These are phyloP conservation scores for Monilinia aucupariae DNA, from an alignment of 2,329 filamentous ascomycete species.

Conservation along the genomic window DNA sequence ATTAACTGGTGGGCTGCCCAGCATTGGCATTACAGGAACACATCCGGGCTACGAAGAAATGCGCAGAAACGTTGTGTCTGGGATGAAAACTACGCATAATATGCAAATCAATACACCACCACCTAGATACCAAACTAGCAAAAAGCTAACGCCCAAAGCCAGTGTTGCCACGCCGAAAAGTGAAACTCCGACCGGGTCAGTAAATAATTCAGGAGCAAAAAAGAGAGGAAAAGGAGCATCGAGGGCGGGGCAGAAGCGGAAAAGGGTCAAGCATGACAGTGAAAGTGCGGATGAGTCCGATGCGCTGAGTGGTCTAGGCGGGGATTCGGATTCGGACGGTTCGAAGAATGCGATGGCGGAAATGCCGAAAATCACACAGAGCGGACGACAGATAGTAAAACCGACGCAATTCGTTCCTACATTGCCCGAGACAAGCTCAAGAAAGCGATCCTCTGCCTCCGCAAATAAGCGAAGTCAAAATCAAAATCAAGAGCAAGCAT, in stretches of 20 bases:
- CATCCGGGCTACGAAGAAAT: conserved; percentile 36
- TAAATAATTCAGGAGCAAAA: conserved; percentile 22
- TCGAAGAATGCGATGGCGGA: conserved; percentile 44
- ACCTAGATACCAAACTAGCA: conserved; percentile 17
- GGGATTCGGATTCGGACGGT: conserved; percentile 36
- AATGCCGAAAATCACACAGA: conserved; percentile 65
- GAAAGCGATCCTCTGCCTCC: conserved; percentile 35
- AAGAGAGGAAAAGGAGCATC: conserved; percentile 24
- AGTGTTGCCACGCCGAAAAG: conserved; percentile 18
- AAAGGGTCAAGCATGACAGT: conserved; percentile 29
- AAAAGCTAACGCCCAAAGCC: conserved; percentile 19
- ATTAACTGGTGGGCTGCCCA: conserved; percentile 23
- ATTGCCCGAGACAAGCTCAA: conserved; percentile 40
- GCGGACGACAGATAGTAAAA: conserved; percentile 65
- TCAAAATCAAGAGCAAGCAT: conserved; percentile 47
- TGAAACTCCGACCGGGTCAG: conserved; percentile 25
- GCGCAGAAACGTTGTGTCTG: conserved; percentile 34
- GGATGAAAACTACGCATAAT: conserved; percentile 36
- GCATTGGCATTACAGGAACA: conserved; percentile 30
- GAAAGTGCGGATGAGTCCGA: conserved; percentile 33
- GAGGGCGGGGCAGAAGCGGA: conserved; percentile 31
- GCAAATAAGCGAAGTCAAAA: conserved; percentile 51
- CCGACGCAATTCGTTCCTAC: conserved; percentile 58
- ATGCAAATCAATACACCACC: conserved; percentile 33
- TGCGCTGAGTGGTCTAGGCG: conserved; percentile 33